Base-by-base conservation (phyloP, 1,284 basidiomycete genomes). In the Kwoniella shivajii region DNA sequence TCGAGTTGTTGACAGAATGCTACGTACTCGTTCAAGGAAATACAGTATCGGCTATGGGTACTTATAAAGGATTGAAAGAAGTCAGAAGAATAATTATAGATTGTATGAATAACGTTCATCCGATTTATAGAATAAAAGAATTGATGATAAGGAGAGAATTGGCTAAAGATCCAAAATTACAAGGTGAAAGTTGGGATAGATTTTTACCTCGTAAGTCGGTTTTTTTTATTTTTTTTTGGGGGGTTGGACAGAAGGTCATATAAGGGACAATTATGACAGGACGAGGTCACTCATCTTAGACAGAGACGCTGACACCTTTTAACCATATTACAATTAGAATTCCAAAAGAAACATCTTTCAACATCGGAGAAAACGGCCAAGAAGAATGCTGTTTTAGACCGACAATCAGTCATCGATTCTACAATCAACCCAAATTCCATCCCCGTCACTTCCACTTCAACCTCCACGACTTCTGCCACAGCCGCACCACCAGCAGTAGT, bases 41-140 rank as follows among this genome's bases (percentile, higher is more conserved):
- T 76, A 99, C 96, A 0, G 96, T 99, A 54, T 91, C 92, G 43
- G 92, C 92, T 2, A 99, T 99, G 94, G 96, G 96, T 1, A 87
- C 89, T 0, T 92, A 89, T 80, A 97, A 95, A 75, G 88, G 89
- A 0, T 80, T 99, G 37, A 99, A 98, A 76, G 94, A 98, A 75
- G 95, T 99, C 4, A 84, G 96, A 54, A 79, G 94, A 57, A 97
- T 99, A 66, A 86, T 99, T 27, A 78, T 98, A 49, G 96, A 99
- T 76, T 99, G 96, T 80, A 96, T 99, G 92, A 95, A 91, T 80
- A 99, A 99, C 73, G 89, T 99, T 50, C 96, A 99, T 73, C 96
- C 96, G 2, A 99, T 99, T 73, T 99, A 99, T 76, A 88, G 94
- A 65, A 99, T 99, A 80, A 99, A 99, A 90, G 96, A 99, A 79